A percentile compares a stretch with the other conserved stretches of the same genome.
phyloP scores from a whole-genome alignment of 768 basidiomycete genomes.

The Pleurotus platypus region DNA sequence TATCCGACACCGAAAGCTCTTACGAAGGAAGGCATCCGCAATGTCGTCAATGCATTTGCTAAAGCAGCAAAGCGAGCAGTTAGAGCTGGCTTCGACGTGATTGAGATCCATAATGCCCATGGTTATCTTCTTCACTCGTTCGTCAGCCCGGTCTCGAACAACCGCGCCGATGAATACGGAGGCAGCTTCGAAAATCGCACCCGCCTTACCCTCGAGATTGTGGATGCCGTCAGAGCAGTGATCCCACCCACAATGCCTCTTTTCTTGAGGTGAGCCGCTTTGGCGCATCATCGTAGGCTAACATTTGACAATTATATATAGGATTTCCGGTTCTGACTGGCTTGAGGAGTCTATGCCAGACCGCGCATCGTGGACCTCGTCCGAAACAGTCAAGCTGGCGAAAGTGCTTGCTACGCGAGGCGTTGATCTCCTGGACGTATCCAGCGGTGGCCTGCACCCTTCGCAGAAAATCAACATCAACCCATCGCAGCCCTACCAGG shows the following conservation, averaged over 20 bases:
- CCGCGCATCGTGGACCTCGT: constrained; percentile 62
- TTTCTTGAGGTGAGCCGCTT: constrained; percentile 53
- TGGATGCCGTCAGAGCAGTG: constrained; percentile 56
- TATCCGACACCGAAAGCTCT: constrained; percentile 56
- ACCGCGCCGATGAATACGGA: constrained; percentile 66
- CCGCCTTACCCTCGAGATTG: constrained; percentile 58
- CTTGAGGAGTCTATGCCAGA: constrained; percentile 53
- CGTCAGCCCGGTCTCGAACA: constrained; percentile 56
- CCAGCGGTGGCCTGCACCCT: constrained; percentile 55
- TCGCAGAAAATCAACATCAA: constrained; percentile 32
- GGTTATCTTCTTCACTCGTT: constrained; percentile 59
- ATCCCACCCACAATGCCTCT: constrained; percentile 65
- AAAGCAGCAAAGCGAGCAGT: constrained; percentile 50
- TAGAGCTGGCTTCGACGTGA: constrained; percentile 55
- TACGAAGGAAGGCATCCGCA: constrained; percentile 51
- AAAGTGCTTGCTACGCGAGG: constrained; percentile 58
- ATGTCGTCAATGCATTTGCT: constrained; percentile 52
- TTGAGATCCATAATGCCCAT: constrained; percentile 65
- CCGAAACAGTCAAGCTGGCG: constrained; percentile 65
- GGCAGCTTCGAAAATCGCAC: constrained; percentile 70
- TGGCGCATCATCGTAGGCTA: background rate
- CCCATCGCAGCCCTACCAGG: constrained; percentile 42
- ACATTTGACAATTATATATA: constrained; percentile 16
- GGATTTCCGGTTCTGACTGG: constrained; percentile 75
- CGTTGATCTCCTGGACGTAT: constrained; percentile 75